phyloP scores from a whole-genome alignment of 2,329 filamentous ascomycete genomes.

The Cercospora citrullina region DNA sequence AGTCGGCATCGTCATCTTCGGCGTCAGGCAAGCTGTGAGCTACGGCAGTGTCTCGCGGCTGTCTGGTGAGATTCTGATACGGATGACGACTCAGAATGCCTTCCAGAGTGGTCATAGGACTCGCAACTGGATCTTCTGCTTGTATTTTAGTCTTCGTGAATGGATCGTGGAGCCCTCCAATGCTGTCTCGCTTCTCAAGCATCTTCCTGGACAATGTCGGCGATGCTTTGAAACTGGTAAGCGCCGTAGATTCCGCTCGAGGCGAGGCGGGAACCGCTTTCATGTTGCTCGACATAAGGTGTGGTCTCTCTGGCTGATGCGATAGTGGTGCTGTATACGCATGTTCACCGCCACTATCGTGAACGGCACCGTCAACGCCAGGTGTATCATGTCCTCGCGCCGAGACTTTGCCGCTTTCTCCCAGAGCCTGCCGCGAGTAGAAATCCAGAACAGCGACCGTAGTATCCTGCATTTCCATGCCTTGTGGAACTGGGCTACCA shows the following conservation, averaged over 20 bases:
- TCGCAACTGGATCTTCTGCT: neutral
- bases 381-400: neutral
- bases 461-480: conserved; percentile 26
- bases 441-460: conserved; percentile 31
- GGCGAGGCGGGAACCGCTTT: conserved; percentile 47
- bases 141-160: neutral
- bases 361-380: neutral
- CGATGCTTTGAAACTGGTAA: conserved; percentile 30
- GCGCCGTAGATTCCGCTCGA: conserved; percentile 43
- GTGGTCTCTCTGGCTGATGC: conserved; percentile 13
- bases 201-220: conserved; percentile 12
- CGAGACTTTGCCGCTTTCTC: neutral
- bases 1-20: neutral
- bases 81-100: neutral
- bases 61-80: neutral
- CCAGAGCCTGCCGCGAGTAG: conserved; percentile 28
- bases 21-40: neutral
- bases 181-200: conserved; percentile 19
- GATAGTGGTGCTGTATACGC: conserved; percentile 16
- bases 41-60: neutral
- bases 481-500: conserved; percentile 36
- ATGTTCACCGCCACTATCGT: neutral
- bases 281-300: conserved; percentile 43
- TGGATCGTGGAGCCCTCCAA: conserved; percentile 1
- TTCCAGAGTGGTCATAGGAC: neutral